phyloP scores from a whole-genome alignment of 2,329 filamentous ascomycete genomes.

The Ilyonectria robusta region DNA sequence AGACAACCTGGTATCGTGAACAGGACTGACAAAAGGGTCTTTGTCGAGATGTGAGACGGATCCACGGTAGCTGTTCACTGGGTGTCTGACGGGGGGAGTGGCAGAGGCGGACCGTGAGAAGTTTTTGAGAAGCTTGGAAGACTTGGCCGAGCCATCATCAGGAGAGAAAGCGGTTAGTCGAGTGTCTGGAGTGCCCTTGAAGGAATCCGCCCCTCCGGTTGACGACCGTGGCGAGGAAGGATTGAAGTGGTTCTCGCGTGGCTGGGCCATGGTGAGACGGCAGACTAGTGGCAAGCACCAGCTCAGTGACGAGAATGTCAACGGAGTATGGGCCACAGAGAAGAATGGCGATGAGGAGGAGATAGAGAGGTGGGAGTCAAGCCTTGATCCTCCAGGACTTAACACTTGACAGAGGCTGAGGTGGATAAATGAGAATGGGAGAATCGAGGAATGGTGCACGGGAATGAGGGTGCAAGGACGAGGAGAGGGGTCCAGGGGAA shows the following conservation, averaged over 20 bases:
- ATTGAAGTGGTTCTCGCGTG: conserved; percentile 58
- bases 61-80: conserved; percentile 45
- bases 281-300: neutral
- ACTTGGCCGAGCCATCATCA: conserved; percentile 65
- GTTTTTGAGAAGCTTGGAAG: conserved; percentile 54
- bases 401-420: neutral
- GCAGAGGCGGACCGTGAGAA: conserved; percentile 51
- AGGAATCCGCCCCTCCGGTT: conserved; percentile 67
- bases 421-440: neutral
- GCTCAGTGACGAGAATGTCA: neutral
- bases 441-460: conserved; percentile 1
- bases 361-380: neutral
- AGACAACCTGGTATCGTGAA: conserved; percentile 65
- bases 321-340: conserved; percentile 1
- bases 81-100: conserved; percentile 44
- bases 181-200: conserved; percentile 75
- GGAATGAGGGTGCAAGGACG: neutral
- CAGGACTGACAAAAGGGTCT: conserved; percentile 68
- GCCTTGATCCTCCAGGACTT: neutral
- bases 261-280: conserved; percentile 55
- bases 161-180: conserved; percentile 75
- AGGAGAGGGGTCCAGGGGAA: neutral
- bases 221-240: conserved; percentile 67
- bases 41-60: conserved; percentile 53
- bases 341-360: neutral